These are phyloP conservation scores for Aspergillus brasiliensis DNA, from an alignment of 2,329 filamentous ascomycete species.

Conservation along the genomic window DNA sequence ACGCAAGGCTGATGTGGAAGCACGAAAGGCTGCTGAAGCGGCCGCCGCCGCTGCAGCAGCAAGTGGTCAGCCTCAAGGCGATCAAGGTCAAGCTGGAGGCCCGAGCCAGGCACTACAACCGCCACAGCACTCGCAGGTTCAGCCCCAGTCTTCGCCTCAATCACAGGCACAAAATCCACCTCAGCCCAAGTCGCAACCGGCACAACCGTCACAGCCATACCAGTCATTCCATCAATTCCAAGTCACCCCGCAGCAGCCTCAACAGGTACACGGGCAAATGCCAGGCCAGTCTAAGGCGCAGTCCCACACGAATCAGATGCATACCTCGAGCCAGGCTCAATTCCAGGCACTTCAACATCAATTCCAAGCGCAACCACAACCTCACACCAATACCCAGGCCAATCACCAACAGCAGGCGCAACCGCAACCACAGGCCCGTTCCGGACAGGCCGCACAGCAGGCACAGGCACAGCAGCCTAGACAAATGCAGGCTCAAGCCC, in stretches of 20 bases:
- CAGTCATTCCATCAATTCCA: conserved; percentile 6
- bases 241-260: neutral
- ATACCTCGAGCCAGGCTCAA: conserved; percentile 1
- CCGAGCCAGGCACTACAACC: neutral
- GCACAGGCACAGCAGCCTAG: conserved; percentile 5
- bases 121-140: neutral
- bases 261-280: neutral
- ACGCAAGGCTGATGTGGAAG: conserved; percentile 36
- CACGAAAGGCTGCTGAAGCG: conserved; percentile 28
- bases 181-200: neutral
- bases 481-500: conserved; percentile 7
- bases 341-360: conserved; percentile 7
- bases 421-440: neutral
- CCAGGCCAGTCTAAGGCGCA: neutral
- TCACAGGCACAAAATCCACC: conserved; percentile 5
- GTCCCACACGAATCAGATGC: neutral
- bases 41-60: conserved; percentile 16
- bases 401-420: neutral
- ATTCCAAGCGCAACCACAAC: neutral
- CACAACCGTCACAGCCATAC: neutral
- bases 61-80: conserved; percentile 4
- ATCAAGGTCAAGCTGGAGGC: neutral
- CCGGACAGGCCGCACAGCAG: neutral
- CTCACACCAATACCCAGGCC: neutral
- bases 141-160: neutral